Evolutionary conservation across 768 basidiomycete genomes (phyloP), one percentile per base, ranked within the genome.

Genomic region (Lactarius akahatsu): DNA sequence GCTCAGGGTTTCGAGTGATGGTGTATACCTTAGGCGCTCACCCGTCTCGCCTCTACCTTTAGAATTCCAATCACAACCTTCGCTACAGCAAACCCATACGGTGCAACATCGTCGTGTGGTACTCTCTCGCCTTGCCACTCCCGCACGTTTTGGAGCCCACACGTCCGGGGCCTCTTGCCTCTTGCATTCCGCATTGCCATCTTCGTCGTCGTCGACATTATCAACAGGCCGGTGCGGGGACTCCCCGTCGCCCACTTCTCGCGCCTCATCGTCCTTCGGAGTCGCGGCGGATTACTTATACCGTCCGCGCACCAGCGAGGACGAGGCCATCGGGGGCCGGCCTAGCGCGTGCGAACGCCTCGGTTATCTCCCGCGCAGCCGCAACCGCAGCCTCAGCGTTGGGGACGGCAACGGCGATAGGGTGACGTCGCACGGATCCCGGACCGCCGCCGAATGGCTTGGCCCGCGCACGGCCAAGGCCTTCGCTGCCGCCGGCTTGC

Each of bases 391-490:
- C 69, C 81, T 88, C 80, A 88, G 88, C 62, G 83, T 88, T 5
- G 86, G 87, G 63, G 47, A 61, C 26, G 87, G 86, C 56, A 66
- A 66, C 15, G 57, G 64, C 3, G 70, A 68, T 11, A 64, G 66
- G 10, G 60, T 63, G 2, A 71, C 72, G 8, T 71, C 41, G 57
- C 69, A 66, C 16, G 59, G 41, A 28, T 47, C 60, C 54, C 71
- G 71, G 30, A 73, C 76, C 16, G 70, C 72, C 13, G 74, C 79
- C 65, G 89, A 91, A 64, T 89, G 86, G 86, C 77, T 90, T 30
- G 90, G 88, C 0, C 90, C 89, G 0, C 79, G 87, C 55, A 90
- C 90, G 4, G 83, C 81, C 38, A 90, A 87, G 72, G 89, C 87
- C 0, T 89, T 91, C 68, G 83, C 83, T 43, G 90, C 90, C 4